A percentile compares a stretch with the other conserved stretches of the same genome.
Evolutionary conservation across 352 stramenopile genomes (phyloP).

Genomic region (Phytophthora quininea): DNA sequence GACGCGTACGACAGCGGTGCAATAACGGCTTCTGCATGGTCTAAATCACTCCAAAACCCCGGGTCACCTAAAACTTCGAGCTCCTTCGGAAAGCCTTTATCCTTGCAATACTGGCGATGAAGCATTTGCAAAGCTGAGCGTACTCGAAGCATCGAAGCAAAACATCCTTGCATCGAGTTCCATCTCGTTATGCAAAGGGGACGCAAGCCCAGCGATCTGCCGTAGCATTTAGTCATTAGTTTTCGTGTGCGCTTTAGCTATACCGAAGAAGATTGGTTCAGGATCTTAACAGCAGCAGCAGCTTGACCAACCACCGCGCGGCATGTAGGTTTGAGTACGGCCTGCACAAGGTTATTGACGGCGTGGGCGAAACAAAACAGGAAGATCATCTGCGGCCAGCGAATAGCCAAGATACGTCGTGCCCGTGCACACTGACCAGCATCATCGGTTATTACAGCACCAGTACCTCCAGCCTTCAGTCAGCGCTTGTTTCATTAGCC

Average conservation of each 20-base stretch:
- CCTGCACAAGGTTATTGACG: not conserved
- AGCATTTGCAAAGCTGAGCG: too few relatives aligned
- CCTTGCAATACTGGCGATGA: too few relatives aligned
- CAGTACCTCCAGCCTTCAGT: not conserved
- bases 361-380: not conserved
- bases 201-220: too few relatives aligned
- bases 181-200: too few relatives aligned
- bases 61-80: not conserved
- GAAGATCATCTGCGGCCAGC: not conserved
- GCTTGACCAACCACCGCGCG: not conserved
- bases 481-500: not conserved
- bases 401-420: not conserved
- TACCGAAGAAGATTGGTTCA: not conserved
- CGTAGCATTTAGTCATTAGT: too few relatives aligned
- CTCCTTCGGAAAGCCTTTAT: too few relatives aligned
- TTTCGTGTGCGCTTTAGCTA: not conserved
- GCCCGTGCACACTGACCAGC: not conserved
- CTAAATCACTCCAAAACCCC: slow-evolving; percentile 6
- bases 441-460: not conserved
- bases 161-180: too few relatives aligned
- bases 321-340: not conserved
- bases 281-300: not conserved
- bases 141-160: too few relatives aligned
- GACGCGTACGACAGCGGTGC: slow-evolving; percentile 4
- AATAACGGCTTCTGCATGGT: slow-evolving; percentile 2